Evolutionary conservation across 2,329 filamentous ascomycete genomes (phyloP).

Genomic region (Diaporthe citri): DNA sequence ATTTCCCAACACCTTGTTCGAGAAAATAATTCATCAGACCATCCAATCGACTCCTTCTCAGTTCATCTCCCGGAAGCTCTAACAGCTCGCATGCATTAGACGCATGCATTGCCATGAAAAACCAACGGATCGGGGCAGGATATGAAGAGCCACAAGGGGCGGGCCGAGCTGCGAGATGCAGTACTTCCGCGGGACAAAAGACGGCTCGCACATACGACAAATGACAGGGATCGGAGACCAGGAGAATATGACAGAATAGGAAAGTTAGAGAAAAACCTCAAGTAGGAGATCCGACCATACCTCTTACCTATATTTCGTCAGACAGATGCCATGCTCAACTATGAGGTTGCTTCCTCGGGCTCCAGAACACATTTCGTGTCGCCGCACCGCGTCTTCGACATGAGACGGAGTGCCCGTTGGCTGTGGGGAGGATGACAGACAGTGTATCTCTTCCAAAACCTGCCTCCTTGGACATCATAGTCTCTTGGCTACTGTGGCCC

Average conservation of each 20-base stretch:
- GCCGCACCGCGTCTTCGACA: background rate
- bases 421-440: background rate
- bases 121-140: background rate
- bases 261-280: background rate
- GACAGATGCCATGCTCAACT: background rate
- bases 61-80: background rate
- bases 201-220: background rate
- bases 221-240: background rate
- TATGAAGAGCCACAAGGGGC: conserved; percentile 5
- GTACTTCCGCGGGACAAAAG: background rate
- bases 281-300: background rate
- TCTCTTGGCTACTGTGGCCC: background rate
- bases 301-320: background rate
- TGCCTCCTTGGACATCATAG: background rate
- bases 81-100: background rate
- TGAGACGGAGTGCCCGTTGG: background rate
- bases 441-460: conserved; percentile 10
- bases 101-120: background rate
- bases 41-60: background rate
- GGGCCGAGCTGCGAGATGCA: conserved; percentile 18
- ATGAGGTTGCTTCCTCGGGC: background rate
- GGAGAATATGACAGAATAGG: background rate
- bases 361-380: conserved; percentile 3
- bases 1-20: conserved; percentile 8
- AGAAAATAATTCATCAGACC: background rate